Evolutionary conservation across 352 stramenopile genomes (phyloP).

Genomic region (Elongisporangium undulatum): DNA sequence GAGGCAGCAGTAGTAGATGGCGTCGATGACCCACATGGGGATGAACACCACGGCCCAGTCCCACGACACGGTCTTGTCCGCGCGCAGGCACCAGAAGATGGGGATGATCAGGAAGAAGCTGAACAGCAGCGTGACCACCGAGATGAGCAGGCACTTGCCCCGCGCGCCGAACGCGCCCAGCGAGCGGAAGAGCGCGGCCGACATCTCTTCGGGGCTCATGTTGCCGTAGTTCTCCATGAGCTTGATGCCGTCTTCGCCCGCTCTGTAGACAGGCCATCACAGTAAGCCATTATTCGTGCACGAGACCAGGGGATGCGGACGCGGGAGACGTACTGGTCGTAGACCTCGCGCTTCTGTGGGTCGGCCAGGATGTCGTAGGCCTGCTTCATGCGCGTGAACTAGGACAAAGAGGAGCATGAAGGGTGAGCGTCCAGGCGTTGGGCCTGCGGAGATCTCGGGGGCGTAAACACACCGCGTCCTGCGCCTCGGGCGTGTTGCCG

Average conservation of each 20-base stretch:
- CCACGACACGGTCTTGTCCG: conserved; percentile 71
- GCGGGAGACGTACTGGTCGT: conserved; percentile 52
- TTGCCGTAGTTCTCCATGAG: conserved; percentile 85
- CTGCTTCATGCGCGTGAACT: conserved; percentile 90
- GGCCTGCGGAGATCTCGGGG: no score
- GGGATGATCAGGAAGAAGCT: conserved; percentile 85
- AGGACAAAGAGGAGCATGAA: conserved; percentile 8
- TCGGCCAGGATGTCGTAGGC: conserved; percentile 93
- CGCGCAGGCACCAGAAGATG: conserved; percentile 81
- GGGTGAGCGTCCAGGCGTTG: neutral
- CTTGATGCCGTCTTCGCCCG: conserved; percentile 87
- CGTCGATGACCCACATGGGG: conserved; percentile 74
- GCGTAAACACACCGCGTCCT: conserved; percentile 46
- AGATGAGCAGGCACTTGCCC: conserved; percentile 68
- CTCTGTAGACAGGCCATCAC: conserved; percentile 22
- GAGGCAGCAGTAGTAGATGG: conserved; percentile 73
- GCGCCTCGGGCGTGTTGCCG: conserved; percentile 72
- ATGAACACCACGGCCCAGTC: conserved; percentile 79
- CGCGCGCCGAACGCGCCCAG: conserved; percentile 63
- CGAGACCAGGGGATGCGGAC: neutral
- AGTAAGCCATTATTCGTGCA: conserved; percentile 1
- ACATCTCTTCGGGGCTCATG: conserved; percentile 77
- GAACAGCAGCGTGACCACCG: conserved; percentile 69
- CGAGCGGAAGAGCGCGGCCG: conserved; percentile 62
- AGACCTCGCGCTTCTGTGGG: conserved; percentile 78